These are phyloP conservation scores for Alectoria sarmentosa DNA, from an alignment of 495 filamentous ascomycete genomes.

Conservation along the genomic window DNA sequence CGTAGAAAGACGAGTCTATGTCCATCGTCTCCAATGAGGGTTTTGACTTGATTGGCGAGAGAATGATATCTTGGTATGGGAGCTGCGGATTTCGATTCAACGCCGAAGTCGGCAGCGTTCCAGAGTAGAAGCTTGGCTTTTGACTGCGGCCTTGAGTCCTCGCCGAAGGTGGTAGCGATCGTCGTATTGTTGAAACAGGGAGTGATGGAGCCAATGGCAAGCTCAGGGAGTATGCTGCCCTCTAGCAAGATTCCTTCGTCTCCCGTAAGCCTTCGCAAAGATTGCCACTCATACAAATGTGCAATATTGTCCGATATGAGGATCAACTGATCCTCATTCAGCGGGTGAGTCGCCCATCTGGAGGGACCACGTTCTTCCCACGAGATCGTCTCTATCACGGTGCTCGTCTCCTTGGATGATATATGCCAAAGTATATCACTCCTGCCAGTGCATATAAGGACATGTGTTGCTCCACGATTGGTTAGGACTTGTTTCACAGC, in stretches of 20 bases:
- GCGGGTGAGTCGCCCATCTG: slow-evolving; percentile 19
- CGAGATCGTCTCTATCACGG: background rate
- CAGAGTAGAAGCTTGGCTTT: slow-evolving; percentile 22
- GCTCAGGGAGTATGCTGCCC: slow-evolving; percentile 22
- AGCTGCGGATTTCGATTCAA: background rate
- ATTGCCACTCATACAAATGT: slow-evolving; percentile 24
- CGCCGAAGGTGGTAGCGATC: slow-evolving; percentile 18
- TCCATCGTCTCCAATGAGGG: slow-evolving; percentile 18
- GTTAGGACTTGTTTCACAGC: slow-evolving; percentile 17
- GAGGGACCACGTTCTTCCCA: slow-evolving; percentile 4
- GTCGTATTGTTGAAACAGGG: slow-evolving; percentile 17
- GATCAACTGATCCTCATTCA: slow-evolving; percentile 13
- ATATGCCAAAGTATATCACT: slow-evolving; percentile 14
- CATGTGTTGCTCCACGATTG: slow-evolving; percentile 1
- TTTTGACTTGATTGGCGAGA: slow-evolving; percentile 20
- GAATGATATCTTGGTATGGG: slow-evolving; percentile 17
- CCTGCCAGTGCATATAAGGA: slow-evolving; percentile 14
- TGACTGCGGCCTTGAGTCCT: slow-evolving; percentile 5
- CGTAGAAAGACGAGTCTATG: slow-evolving; percentile 24
- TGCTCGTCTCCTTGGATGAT: background rate
- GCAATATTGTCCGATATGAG: slow-evolving; percentile 17
- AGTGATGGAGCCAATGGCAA: slow-evolving; percentile 20
- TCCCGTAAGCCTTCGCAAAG: slow-evolving; percentile 9
- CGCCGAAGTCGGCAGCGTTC: slow-evolving; percentile 18
- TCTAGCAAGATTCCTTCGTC: slow-evolving; percentile 14